Evolutionary conservation across 2,329 filamentous ascomycete genomes (phyloP).

Genomic region (Leptographium radiaticola): DNA sequence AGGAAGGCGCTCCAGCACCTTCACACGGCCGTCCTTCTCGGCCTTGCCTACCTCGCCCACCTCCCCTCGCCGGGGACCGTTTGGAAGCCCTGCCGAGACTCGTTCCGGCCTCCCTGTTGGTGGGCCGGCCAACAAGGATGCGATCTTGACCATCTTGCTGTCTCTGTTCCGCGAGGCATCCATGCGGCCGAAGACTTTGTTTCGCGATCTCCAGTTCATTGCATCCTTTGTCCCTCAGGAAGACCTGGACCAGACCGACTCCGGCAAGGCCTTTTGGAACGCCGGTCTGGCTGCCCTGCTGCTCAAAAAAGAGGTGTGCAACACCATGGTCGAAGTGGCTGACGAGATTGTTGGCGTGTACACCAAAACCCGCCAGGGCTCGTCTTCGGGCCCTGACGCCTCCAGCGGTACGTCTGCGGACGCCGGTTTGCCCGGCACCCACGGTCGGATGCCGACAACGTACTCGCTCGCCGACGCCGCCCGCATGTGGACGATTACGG

Average conservation of each 20-base stretch:
- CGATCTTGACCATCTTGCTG: conserved; percentile 53
- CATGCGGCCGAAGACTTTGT: conserved; percentile 66
- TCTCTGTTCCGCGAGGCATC: conserved; percentile 53
- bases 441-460: conserved; percentile 32
- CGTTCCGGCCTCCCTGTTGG: conserved; percentile 32
- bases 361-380: conserved; percentile 32
- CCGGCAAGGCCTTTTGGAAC: conserved; percentile 77
- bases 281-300: conserved; percentile 77
- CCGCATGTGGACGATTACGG: conserved; percentile 82
- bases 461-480: conserved; percentile 71
- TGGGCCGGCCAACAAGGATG: conserved; percentile 43
- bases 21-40: conserved; percentile 25
- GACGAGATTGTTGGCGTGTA: conserved; percentile 46
- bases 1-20: conserved; percentile 48
- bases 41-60: conserved; percentile 12
- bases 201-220: conserved; percentile 68
- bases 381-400: conserved; percentile 1
- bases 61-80: conserved; percentile 14
- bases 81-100: conserved; percentile 32
- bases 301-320: conserved; percentile 76
- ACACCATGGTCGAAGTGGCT: conserved; percentile 57
- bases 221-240: conserved; percentile 50
- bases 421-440: not conserved
- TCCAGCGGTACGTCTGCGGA: not conserved
- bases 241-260: conserved; percentile 48